These are phyloP conservation scores for Candida qinlingensis DNA, from an alignment of 805 yeast species.

Conservation along the genomic window DNA sequence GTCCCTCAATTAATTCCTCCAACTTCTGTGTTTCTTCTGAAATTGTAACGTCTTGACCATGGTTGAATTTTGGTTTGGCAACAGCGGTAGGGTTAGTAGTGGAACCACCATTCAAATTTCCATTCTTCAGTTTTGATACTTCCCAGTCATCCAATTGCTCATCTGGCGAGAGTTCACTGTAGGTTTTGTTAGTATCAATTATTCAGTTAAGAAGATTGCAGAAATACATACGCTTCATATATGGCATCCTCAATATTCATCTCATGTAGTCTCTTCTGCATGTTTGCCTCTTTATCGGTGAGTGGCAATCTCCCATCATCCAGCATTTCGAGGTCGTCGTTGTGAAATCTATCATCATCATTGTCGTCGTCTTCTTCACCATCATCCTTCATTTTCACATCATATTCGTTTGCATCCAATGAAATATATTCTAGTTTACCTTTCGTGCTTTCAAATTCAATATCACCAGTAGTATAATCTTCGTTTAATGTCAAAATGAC, in stretches of 20 bases:
- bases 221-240: conserved; percentile 23
- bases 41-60: no score
- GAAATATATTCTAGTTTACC: conserved; percentile 1
- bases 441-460: background rate
- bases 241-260: conserved; percentile 32
- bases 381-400: conserved; percentile 19
- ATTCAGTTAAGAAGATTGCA: background rate
- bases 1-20: no score
- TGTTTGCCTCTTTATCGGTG: conserved; percentile 22
- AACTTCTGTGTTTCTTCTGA: background rate
- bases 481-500: no score
- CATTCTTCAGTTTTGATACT: conserved; percentile 13
- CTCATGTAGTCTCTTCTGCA: conserved; percentile 23
- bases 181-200: conserved; percentile 6
- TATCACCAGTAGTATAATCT: no score
- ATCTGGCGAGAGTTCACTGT: conserved; percentile 17
- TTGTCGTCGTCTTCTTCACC: conserved; percentile 16
- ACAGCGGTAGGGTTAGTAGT: no score
- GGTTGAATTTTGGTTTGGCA: background rate
- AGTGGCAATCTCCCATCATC: conserved; percentile 25
- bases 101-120: background rate
- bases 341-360: conserved; percentile 11
- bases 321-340: conserved; percentile 9
- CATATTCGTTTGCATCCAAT: conserved; percentile 3
- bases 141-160: conserved; percentile 22